A percentile compares a stretch with the other conserved stretches of the same genome.
Evolutionary conservation across 2,329 filamentous ascomycete genomes (phyloP).

Genomic region (Biscogniauxia mediterranea): DNA sequence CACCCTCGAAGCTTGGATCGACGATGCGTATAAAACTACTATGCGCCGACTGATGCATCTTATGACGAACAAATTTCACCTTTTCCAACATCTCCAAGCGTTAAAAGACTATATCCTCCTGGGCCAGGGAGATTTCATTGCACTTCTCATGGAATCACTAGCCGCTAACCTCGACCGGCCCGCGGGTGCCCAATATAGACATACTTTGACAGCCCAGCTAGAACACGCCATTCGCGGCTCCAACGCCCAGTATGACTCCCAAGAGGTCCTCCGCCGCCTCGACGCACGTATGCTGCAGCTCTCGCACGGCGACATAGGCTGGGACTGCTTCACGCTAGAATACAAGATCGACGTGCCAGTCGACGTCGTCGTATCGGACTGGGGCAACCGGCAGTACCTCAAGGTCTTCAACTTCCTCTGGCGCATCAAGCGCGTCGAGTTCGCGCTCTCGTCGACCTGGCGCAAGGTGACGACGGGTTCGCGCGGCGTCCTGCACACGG

Average conservation of each 20-base stretch:
- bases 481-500: slow-evolving; percentile 80
- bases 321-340: slow-evolving; percentile 98
- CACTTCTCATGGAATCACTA: slow-evolving; percentile 92
- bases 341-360: slow-evolving; percentile 97
- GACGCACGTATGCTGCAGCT: slow-evolving; percentile 98
- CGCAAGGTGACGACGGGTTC: slow-evolving; percentile 93
- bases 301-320: slow-evolving; percentile 94
- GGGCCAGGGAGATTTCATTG: slow-evolving; percentile 96
- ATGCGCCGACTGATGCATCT: slow-evolving; percentile 93
- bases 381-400: slow-evolving; percentile 92
- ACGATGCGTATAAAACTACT: slow-evolving; percentile 95
- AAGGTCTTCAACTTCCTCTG: slow-evolving; percentile 99
- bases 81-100: slow-evolving; percentile 88
- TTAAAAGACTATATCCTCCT: slow-evolving; percentile 93
- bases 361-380: slow-evolving; percentile 95
- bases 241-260: slow-evolving; percentile 92
- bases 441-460: slow-evolving; percentile 87
- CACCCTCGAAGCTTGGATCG: slow-evolving; percentile 87
- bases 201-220: slow-evolving; percentile 94
- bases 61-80: slow-evolving; percentile 92
- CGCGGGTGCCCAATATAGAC: slow-evolving; percentile 93
- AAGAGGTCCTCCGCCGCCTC: slow-evolving; percentile 85
- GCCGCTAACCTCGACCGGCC: slow-evolving; percentile 90
- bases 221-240: slow-evolving; percentile 97
- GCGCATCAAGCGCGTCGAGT: slow-evolving; percentile 97